Evolutionary conservation across 2,329 filamentous ascomycete genomes (phyloP), one percentile per base, ranked within the genome.

Genomic region (Penicillium sp.): DNA sequence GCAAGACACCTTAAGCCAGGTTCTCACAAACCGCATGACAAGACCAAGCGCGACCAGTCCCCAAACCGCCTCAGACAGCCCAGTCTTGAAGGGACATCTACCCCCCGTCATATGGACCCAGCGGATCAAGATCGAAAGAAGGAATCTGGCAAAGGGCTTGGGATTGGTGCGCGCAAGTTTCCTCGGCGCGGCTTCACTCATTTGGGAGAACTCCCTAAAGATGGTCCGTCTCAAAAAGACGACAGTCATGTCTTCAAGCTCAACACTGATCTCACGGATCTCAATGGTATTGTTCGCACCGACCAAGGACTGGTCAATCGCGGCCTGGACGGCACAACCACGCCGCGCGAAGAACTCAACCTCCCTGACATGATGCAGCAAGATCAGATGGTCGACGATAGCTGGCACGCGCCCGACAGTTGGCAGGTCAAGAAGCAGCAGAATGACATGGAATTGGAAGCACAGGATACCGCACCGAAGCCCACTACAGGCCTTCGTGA

Each of bases 321-420:
- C 55, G 64, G 68, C 6, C 64, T 68, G 45, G 70, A 75, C 48
- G 76, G 74, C 14, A 63, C 68, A 45, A 53, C 64, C 43, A 57
- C 65, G n/a, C 71, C 70, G 22, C 64, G 65, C 24, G 64, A 72
- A 41, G 63, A 67, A n/a, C 52, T 60, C 29, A 65, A 58, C 16
- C 70, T 74, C 26, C 61, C 67, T 22, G 73, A 77, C 31, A 71
- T 73, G 22, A 4, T 26, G 37, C 58, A 67, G 35, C 73, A 77
- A 49, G 75, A 72, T 39, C 86, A 87, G 1, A 85, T 86, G 21
- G 51, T 27, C 21, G 24, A 52, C 5, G 61, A 62, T 39, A 58
- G 57, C 3, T 99, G 93, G 93, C 90, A 96, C 73, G 93, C 93
- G 3, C 93, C 95, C 1, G 93, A 98, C 73, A 97, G 93, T 72